Conservation (phyloP, 1,284 basidiomycete species). For the Puccinia polysora region DNA sequence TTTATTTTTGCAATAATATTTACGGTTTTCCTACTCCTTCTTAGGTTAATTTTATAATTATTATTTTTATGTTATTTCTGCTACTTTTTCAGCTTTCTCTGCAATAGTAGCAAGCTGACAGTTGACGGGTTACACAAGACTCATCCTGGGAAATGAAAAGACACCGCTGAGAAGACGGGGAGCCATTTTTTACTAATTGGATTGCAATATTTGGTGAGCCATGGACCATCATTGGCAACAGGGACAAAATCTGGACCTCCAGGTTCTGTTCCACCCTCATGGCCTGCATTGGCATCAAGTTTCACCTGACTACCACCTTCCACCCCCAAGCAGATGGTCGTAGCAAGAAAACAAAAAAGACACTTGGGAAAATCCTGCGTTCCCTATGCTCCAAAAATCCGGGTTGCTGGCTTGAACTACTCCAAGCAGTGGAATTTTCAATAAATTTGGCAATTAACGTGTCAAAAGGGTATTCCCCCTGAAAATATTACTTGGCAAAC, state of each 20-base stretch:
- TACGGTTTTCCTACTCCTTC: too few relatives aligned
- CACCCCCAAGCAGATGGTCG: conserved; percentile 48
- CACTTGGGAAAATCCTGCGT: conserved; percentile 50
- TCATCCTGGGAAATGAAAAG: background rate
- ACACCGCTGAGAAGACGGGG: background rate
- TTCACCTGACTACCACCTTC: conserved; percentile 28
- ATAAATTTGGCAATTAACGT: conserved; percentile 10
- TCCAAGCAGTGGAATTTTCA: background rate
- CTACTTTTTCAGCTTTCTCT: too few relatives aligned
- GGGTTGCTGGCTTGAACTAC: conserved; percentile 48
- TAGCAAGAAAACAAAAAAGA: conserved; percentile 49
- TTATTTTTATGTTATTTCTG: too few relatives aligned
- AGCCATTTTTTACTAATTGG: background rate
- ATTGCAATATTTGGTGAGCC: conserved; percentile 45
- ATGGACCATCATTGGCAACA: conserved; percentile 47
- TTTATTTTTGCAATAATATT: too few relatives aligned
- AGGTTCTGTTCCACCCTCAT: conserved; percentile 48
- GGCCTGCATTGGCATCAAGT: background rate
- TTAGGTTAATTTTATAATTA: too few relatives aligned
- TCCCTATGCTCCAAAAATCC: conserved; percentile 12
- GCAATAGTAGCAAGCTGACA: too few relatives aligned
- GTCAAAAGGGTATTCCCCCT: background rate
- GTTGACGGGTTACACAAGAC: background rate
- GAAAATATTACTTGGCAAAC: background rate
- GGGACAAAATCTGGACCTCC: conserved; percentile 48